Conservation (phyloP, 1,284 basidiomycete species). For the Wolfiporia cocos region DNA sequence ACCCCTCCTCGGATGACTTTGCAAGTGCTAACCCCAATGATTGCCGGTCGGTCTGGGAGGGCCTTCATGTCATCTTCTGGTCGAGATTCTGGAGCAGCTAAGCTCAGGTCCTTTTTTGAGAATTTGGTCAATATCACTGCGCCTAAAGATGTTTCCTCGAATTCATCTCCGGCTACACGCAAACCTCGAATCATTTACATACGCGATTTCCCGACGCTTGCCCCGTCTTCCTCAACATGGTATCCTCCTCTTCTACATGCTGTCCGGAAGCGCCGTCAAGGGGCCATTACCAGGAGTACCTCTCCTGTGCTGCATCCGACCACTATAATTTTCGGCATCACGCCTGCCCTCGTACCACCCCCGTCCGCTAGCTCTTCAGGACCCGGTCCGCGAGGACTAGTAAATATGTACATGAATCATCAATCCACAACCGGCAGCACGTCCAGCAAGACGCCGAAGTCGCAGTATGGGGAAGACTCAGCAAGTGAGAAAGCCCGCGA, state of each 20-base stretch:
- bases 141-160: slow-evolving; percentile 18
- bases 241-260: slow-evolving; percentile 74
- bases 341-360: slow-evolving; percentile 60
- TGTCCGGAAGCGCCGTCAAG: slow-evolving; percentile 65
- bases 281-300: slow-evolving; percentile 47
- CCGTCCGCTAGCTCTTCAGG: slow-evolving; percentile 22
- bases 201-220: slow-evolving; percentile 73
- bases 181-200: slow-evolving; percentile 78
- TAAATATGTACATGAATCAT: slow-evolving; percentile 24
- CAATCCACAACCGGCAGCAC: slow-evolving; percentile 10
- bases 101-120: slow-evolving; percentile 67
- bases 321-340: slow-evolving; percentile 78
- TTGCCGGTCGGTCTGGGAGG: slow-evolving; percentile 34
- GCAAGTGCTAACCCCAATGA: slow-evolving; percentile 44
- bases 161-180: slow-evolving; percentile 16
- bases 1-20: slow-evolving; percentile 50
- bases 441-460: slow-evolving; percentile 21
- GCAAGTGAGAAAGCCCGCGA: slow-evolving; percentile 60
- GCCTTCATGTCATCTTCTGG: slow-evolving; percentile 21
- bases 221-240: slow-evolving; percentile 69
- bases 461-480: slow-evolving; percentile 62
- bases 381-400: slow-evolving; percentile 30
- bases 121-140: slow-evolving; percentile 60
- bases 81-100: slow-evolving; percentile 38
- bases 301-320: slow-evolving; percentile 63